Conservation (phyloP, 176 grass and related monocot species). For the Dendrocalamus sinicus region DNA sequence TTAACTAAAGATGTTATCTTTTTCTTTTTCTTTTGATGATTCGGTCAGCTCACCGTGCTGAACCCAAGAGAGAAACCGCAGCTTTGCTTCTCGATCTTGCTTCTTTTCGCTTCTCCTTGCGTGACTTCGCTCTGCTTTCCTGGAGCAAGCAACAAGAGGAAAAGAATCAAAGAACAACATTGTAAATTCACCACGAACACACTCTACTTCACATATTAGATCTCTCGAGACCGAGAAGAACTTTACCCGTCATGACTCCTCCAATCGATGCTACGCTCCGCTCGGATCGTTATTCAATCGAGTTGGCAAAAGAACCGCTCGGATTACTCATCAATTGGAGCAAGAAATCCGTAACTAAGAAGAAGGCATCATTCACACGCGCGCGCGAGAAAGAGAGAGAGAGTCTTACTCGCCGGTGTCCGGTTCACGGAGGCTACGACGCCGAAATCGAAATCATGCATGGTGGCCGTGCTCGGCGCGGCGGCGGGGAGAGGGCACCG, state of each 20-base stretch:
- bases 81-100: slow-evolving; percentile 50
- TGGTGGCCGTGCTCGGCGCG: too few species aligned
- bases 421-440: neutral
- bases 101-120: slow-evolving; percentile 65
- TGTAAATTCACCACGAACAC: neutral
- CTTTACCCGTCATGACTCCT: slow-evolving; percentile 33
- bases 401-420: neutral
- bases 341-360: neutral
- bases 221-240: neutral
- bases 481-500: fast-evolving
- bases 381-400: too few species aligned
- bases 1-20: neutral
- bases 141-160: neutral
- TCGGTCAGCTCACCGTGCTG: slow-evolving; percentile 47
- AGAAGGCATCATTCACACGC: too few species aligned
- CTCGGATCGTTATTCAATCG: neutral
- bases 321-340: neutral
- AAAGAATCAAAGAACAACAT: neutral
- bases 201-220: neutral
- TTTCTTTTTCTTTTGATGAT: neutral
- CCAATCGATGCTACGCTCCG: neutral
- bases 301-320: neutral
- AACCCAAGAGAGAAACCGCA: slow-evolving; percentile 60
- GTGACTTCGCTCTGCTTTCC: slow-evolving; percentile 41
- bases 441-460: neutral